Percentiles rank a stretch among this genome's conserved stretches.
phyloP scores from a whole-genome alignment of 2,329 filamentous ascomycete species.

The Hirsutella rhossiliensis region DNA sequence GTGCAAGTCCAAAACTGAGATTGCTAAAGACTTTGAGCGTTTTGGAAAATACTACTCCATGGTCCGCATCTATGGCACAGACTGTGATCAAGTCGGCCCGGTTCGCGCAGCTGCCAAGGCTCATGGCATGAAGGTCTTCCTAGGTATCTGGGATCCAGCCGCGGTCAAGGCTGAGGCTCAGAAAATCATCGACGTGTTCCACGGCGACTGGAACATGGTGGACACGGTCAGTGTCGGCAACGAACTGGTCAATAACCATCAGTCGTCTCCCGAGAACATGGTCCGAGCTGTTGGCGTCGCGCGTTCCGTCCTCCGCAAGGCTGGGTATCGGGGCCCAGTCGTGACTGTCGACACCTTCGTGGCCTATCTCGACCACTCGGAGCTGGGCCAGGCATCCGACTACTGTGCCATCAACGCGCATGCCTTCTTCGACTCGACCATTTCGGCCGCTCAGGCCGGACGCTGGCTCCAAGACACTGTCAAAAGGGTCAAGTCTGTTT shows the following conservation, averaged over 20 bases:
- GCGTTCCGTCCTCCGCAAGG: constrained; percentile 41
- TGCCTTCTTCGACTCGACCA: constrained; percentile 65
- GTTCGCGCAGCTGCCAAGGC: constrained; percentile 50
- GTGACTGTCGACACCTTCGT: constrained; percentile 73
- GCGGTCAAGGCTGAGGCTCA: constrained; percentile 44
- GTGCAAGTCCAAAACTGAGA: constrained; percentile 55
- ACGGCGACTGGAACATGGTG: constrained; percentile 54
- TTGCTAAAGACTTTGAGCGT: constrained; percentile 51
- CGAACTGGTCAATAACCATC: constrained; percentile 59
- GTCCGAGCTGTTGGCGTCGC: constrained; percentile 45
- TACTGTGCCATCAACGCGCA: constrained; percentile 75
- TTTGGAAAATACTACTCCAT: constrained; percentile 42
- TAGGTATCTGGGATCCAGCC: constrained; percentile 58
- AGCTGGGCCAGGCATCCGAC: constrained; percentile 61
- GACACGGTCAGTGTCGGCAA: constrained; percentile 70
- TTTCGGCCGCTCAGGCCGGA: constrained; percentile 49
- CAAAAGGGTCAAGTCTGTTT: constrained; percentile 25
- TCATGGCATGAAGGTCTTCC: constrained; percentile 59
- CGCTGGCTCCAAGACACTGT: constrained; percentile 51
- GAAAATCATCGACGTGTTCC: constrained; percentile 45
- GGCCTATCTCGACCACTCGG: constrained; percentile 51
- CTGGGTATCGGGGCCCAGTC: constrained; percentile 61
- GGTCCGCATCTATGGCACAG: constrained; percentile 68
- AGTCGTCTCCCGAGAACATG: constrained; percentile 39
- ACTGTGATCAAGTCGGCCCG: constrained; percentile 60